phyloP scores from a whole-genome alignment of 129 eudicot species.

The Pseudognaphalium luteoalbum region DNA sequence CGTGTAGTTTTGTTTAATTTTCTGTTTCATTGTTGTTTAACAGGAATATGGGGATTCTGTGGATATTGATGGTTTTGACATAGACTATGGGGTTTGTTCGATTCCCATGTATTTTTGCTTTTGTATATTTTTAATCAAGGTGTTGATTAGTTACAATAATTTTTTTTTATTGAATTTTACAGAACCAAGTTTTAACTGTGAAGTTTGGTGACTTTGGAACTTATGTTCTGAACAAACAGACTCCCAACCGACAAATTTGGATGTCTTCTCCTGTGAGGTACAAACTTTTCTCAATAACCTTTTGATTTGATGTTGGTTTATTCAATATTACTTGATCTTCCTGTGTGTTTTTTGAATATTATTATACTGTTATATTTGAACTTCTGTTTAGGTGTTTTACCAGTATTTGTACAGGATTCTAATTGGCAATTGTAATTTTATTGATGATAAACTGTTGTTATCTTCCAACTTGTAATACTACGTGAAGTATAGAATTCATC shows the following conservation, averaged over 20 bases:
- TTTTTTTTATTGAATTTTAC: conserved; percentile 24
- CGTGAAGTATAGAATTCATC: not conserved
- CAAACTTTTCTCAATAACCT: not conserved
- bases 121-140: not conserved
- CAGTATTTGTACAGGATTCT: not conserved
- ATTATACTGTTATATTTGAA: conserved; percentile 1
- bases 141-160: conserved; percentile 17
- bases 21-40: conserved; percentile 17
- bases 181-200: conserved; percentile 92
- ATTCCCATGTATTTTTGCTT: conserved; percentile 15
- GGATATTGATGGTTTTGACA: conserved; percentile 93
- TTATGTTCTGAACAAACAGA: conserved; percentile 91
- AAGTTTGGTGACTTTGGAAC: conserved; percentile 95
- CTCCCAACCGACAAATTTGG: conserved; percentile 98
- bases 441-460: not conserved
- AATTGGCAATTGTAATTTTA: not conserved
- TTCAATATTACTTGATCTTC: not conserved
- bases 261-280: conserved; percentile 99
- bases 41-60: conserved; percentile 97
- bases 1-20: not conserved
- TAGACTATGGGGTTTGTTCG: conserved; percentile 88
- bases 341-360: not conserved
- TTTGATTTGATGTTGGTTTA: not conserved
- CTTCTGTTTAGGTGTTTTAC: not conserved
- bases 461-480: not conserved